Evolutionary conservation across 2,329 filamentous ascomycete species (phyloP), one percentile per base, ranked within the genome.

Genomic region (Sphaerulina musiva): DNA sequence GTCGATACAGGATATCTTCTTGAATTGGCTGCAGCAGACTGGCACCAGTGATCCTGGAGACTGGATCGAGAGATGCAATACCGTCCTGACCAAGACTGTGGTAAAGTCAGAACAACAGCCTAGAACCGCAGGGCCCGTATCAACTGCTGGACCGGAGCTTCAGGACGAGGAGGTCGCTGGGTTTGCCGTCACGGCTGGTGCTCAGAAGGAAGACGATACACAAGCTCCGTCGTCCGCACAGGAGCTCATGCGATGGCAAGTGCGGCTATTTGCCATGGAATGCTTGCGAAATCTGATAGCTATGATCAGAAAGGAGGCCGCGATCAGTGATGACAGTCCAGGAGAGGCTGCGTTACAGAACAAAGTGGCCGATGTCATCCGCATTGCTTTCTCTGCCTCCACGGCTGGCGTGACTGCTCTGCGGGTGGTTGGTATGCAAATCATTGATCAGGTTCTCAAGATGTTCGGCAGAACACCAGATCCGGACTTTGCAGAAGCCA

Each of bases 131-230:
- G 54, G 3, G 70, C 75, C 9, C 80, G 76, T 41, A n/a, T 53
- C 49, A n/a, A 77, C 75, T 47, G 74, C 76, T 3, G 76, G 80
- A 10, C 79, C 88, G n/a, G 93, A 98, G 63, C 73, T 97, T 0
- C 87, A 92, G 59, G 93, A 98, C 67, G 93, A 98, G 68, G 95
- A 98, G 69, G 92, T 95, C 36, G 93, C 93, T 49, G 93, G 93
- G 0, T 97, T 98, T 66, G 91, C 91, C 32, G 82, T 85, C n/a
- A 84, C 86, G 1, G 79, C 79, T 29, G 84, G 83, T 26, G 80
- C 76, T 3, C 75, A 69, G 6, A 73, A 72, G 20, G 72, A 74
- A 42, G 73, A 76, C 43, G 63, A 72, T 38, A 64, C 69, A 14
- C 66, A 70, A 38, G 66, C 68, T 5, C 63, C 68, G 1, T 72